These are phyloP conservation scores for Cardiospermum halicacabum DNA, from an alignment of 345 rosid genomes.

Conservation along the genomic window DNA sequence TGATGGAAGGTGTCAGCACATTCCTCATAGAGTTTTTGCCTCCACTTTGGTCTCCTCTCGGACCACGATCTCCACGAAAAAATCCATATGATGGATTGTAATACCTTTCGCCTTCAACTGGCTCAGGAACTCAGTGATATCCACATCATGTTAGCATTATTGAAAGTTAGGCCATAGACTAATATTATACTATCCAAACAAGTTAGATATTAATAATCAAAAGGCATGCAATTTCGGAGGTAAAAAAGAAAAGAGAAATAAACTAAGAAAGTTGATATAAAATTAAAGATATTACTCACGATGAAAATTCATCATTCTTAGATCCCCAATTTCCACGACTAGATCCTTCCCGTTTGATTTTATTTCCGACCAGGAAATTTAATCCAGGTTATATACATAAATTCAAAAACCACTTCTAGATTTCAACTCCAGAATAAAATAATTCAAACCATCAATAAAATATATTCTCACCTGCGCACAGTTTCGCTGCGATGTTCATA, in stretches of 20 bases:
- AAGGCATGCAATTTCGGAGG: no score
- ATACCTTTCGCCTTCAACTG: constrained; percentile 51
- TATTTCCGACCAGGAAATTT: constrained; percentile 39
- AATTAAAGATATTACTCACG: constrained; percentile 35
- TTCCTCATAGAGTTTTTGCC: no score
- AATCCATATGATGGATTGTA: constrained; percentile 28
- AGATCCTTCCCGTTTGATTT: constrained; percentile 76
- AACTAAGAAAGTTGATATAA: no score
- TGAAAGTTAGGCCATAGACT: background rate
- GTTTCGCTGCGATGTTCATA: constrained; percentile 86
- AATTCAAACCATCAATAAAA: background rate
- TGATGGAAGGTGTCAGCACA: no score
- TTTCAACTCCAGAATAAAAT: background rate
- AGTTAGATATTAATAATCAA: no score
- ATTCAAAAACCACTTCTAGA: background rate
- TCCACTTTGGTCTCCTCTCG: constrained; percentile 32
- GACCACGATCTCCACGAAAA: constrained; percentile 45
- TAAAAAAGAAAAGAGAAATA: no score
- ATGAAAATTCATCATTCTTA: constrained; percentile 59
- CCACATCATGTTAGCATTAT: constrained; percentile 35
- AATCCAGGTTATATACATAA: background rate
- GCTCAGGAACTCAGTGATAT: constrained; percentile 71
- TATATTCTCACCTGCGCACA: constrained; percentile 75
- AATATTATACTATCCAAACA: no score
- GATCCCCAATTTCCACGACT: constrained; percentile 97